A percentile compares a stretch with the other conserved stretches of the same genome.
Conservation (phyloP, 305 asterid genomes). For the Withania somnifera region DNA sequence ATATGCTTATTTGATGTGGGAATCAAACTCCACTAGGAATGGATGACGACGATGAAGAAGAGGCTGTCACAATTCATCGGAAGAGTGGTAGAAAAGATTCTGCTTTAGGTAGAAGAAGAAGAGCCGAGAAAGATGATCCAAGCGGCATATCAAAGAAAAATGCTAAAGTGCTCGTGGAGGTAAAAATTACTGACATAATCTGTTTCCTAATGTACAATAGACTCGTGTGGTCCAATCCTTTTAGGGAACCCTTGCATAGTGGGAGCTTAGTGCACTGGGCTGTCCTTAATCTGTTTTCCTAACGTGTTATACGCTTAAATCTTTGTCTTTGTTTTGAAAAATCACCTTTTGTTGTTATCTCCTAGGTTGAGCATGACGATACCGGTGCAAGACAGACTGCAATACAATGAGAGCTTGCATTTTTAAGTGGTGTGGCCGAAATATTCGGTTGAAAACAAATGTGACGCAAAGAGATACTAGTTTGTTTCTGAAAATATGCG, state of each 20-base stretch:
- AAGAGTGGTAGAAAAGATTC: conserved; percentile 38
- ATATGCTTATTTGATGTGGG: background rate
- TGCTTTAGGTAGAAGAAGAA: conserved; percentile 25
- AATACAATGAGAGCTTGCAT: conserved; percentile 23
- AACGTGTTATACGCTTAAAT: background rate
- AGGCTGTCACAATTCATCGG: conserved; percentile 18
- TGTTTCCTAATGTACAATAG: background rate
- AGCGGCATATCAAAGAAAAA: conserved; percentile 43
- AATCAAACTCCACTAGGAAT: conserved; percentile 22
- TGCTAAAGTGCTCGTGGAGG: conserved; percentile 65
- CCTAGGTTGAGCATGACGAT: conserved; percentile 68
- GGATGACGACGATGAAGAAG: conserved; percentile 23
- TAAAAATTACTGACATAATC: conserved; percentile 9
- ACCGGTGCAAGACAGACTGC: conserved; percentile 35
- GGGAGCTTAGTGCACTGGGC: background rate
- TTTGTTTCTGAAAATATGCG: background rate
- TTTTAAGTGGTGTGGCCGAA: background rate
- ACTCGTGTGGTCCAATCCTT: background rate
- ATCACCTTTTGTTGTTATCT: background rate
- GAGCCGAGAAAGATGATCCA: conserved; percentile 39
- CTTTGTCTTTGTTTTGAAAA: background rate
- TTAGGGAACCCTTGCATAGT: too few relatives aligned
- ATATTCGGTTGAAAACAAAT: background rate
- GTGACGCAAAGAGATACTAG: background rate
- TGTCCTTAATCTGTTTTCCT: background rate